phyloP scores from a whole-genome alignment of 139 green algal genomes.

The Tetradesmus lagerheimii region DNA sequence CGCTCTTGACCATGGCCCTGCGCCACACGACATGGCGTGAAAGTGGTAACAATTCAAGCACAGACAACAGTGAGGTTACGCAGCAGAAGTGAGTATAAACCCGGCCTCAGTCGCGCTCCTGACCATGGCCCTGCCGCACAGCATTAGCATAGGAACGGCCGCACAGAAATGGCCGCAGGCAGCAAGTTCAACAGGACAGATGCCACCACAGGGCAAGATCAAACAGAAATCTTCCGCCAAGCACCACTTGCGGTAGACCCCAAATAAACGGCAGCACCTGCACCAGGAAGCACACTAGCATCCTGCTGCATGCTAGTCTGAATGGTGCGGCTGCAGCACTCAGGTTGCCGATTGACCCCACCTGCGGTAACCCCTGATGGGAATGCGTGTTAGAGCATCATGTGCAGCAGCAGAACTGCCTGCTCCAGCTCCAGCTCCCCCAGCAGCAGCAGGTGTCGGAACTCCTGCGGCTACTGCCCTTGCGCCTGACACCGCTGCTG shows the following conservation, averaged over 20 bases:
- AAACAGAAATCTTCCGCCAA: too few species aligned
- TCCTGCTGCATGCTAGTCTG: neutral
- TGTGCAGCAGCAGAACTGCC: neutral
- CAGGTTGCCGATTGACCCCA: neutral
- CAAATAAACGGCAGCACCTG: neutral
- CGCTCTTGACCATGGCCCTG: too few species aligned
- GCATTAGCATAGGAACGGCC: too few species aligned
- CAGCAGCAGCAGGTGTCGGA: neutral
- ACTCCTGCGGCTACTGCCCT: neutral
- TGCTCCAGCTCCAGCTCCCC: neutral
- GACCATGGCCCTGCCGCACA: too few species aligned
- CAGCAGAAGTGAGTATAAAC: too few species aligned
- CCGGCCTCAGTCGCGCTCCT: neutral
- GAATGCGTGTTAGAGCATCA: conserved; percentile 8
- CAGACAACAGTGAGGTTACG: too few species aligned
- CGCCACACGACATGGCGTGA: too few species aligned
- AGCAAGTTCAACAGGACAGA: too few species aligned
- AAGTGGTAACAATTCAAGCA: too few species aligned
- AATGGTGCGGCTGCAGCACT: neutral
- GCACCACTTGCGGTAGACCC: too few species aligned
- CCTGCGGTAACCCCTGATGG: conserved; percentile 51
- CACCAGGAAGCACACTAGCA: neutral
- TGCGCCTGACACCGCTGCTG: neutral
- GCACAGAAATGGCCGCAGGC: too few species aligned
- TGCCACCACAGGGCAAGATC: too few species aligned